Conservation (phyloP, 495 filamentous ascomycete genomes). For the Hypoxylon crocopeplum region DNA sequence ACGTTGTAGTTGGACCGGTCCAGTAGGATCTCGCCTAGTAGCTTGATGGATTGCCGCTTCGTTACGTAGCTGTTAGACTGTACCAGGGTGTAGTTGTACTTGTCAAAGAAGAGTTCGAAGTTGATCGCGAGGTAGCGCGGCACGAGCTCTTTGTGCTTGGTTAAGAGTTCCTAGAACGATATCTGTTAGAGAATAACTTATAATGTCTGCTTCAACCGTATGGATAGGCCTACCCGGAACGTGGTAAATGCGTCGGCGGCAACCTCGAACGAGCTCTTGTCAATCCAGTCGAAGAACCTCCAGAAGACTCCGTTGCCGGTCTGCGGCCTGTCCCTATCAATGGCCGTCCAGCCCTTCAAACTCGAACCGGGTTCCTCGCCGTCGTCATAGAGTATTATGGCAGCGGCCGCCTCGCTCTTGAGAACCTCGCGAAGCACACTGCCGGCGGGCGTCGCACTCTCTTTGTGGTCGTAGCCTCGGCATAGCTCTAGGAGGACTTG, state of each 20-base stretch:
- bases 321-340: slow-evolving; percentile 71
- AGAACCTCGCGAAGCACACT: slow-evolving; percentile 89
- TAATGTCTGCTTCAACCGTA: too few species aligned
- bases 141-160: slow-evolving; percentile 89
- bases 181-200: background rate
- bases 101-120: slow-evolving; percentile 87
- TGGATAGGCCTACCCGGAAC: slow-evolving; percentile 72
- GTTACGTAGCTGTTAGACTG: slow-evolving; percentile 96
- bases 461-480: slow-evolving; percentile 84
- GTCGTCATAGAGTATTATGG: slow-evolving; percentile 91
- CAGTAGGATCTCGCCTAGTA: slow-evolving; percentile 92
- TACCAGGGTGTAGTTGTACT: slow-evolving; percentile 87
- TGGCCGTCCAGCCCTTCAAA: slow-evolving; percentile 63
- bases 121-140: slow-evolving; percentile 85
- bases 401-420: slow-evolving; percentile 87
- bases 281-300: slow-evolving; percentile 98
- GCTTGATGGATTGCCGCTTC: slow-evolving; percentile 96
- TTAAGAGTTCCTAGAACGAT: slow-evolving; percentile 77
- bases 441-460: slow-evolving; percentile 93
- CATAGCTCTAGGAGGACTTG: slow-evolving; percentile 89
- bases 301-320: slow-evolving; percentile 87
- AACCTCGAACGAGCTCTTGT: slow-evolving; percentile 92
- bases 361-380: slow-evolving; percentile 64
- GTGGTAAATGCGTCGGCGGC: slow-evolving; percentile 97
- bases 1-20: slow-evolving; percentile 96